Base-by-base conservation (phyloP, 129 eudicot species). In the Arctium minus region DNA sequence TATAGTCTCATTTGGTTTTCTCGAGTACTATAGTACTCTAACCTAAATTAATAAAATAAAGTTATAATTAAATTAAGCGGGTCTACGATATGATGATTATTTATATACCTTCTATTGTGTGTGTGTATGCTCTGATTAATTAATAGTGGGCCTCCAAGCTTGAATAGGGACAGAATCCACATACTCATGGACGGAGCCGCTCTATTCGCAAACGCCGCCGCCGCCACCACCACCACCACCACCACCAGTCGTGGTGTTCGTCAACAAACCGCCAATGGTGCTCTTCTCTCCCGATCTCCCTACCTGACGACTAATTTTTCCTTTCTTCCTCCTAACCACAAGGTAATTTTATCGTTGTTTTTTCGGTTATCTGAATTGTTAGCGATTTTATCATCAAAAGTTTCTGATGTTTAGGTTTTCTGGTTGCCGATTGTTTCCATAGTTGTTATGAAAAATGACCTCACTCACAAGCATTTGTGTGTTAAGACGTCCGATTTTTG, bases 181-280 rank as follows among this genome's bases (percentile, higher is more conserved):
- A 38, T 3, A 75, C 17, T 65, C 5, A 82, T 83, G 86, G 83
- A 78, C 82, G 65, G 83, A 67, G 67, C 82, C 82, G 79, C 86
- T 77, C 79, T 37, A 22, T 7, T 78, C 82, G 32, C 78, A 30
- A 83, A 72, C 86, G 82, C 82, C 86, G 69, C 77, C 86, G 5
- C 71, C 71, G 1, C 71, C 71, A 27, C 81, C 77, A 65, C 71
- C 71, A 27, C 71, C 71, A 29, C 81, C 72, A 4, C 70, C 86
- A 68, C 75, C 85, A 75, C 80, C 76, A 79, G 79, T 10, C 18
- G 67, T 29, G 78, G 39, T 72, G 62, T 18, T 18, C 79, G 5
- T 46, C 31, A 74, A 32, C 29, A 75, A 50, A 31, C 75, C 32
- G 40, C 79, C 44, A 81, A 39, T 42, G 79, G 27, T 18, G 56